Evolutionary conservation across 2,329 filamentous ascomycete genomes (phyloP).

Genomic region (Stagonosporopsis chrysanthemi): DNA sequence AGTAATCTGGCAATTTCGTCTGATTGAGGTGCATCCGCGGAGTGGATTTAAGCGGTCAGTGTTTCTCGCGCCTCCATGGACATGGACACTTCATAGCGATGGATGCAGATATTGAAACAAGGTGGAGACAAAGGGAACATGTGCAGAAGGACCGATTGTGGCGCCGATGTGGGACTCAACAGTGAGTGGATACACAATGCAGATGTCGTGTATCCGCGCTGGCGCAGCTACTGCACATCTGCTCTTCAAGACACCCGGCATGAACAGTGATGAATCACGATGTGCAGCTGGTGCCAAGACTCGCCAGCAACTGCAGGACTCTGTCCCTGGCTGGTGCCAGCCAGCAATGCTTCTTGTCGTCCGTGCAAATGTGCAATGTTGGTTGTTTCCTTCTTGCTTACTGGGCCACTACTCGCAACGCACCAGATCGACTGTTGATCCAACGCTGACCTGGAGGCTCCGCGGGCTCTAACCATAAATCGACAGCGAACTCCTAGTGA

Average conservation of each 20-base stretch:
- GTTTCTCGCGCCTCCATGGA: neutral
- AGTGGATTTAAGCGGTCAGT: neutral
- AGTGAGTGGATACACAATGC: neutral
- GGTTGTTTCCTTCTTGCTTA: neutral
- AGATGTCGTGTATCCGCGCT: conserved; percentile 6
- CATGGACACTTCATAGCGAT: neutral
- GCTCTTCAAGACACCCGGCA: conserved; percentile 2
- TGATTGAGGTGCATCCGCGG: neutral
- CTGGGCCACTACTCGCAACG: neutral
- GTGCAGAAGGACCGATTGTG: conserved; percentile 11
- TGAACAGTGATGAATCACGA: conserved; percentile 16
- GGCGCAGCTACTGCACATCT: conserved; percentile 7
- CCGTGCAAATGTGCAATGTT: neutral
- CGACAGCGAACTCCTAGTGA: conserved; percentile 1
- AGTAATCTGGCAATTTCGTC: neutral
- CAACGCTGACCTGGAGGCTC: conserved; percentile 4
- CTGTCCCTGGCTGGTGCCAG: neutral
- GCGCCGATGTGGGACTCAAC: conserved; percentile 1
- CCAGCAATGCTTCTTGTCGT: neutral
- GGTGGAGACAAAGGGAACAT: neutral
- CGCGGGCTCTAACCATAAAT: conserved; percentile 1
- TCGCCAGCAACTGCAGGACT: neutral
- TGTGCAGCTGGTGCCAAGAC: neutral
- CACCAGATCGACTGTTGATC: neutral
- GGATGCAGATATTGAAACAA: neutral